Evolutionary conservation across 2,329 filamentous ascomycete genomes (phyloP).

Genomic region (Triangularia verruculosa): DNA sequence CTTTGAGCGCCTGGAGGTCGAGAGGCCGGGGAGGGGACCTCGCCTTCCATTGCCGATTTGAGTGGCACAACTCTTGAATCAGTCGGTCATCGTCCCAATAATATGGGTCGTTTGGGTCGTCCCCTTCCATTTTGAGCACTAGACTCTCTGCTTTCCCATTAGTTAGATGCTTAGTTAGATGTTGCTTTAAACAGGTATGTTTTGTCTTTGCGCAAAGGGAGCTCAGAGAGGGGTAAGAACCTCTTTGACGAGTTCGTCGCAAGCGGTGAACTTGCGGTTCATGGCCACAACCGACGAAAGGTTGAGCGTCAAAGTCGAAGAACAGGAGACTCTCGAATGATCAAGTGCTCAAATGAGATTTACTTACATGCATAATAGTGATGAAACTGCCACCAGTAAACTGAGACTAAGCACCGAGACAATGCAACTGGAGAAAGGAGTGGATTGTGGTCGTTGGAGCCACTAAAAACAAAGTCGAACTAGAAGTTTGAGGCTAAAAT

Average conservation of each 20-base stretch:
- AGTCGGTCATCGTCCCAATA: constrained; percentile 69
- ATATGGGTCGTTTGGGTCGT: constrained; percentile 61
- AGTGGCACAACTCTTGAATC: constrained; percentile 61
- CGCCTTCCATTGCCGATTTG: constrained; percentile 46
- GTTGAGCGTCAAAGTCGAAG: background rate
- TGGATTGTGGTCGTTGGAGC: background rate
- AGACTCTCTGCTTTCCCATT: background rate
- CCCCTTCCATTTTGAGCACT: constrained; percentile 28
- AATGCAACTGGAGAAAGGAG: background rate
- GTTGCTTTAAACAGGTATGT: background rate
- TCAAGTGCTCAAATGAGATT: background rate
- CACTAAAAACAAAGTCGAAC: background rate
- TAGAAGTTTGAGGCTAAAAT: background rate
- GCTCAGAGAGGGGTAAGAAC: too few relatives aligned
- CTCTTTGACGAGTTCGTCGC: too few relatives aligned
- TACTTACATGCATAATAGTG: background rate
- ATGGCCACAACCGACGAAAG: background rate
- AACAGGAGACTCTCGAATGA: too few relatives aligned
- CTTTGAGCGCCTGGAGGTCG: constrained; percentile 51
- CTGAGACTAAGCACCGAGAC: background rate
- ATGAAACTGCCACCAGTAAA: background rate
- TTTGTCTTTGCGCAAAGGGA: background rate
- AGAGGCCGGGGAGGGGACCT: constrained; percentile 43
- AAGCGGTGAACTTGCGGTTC: too few relatives aligned
- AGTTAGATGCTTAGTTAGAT: too few relatives aligned